Evolutionary conservation across 129 eudicot genomes (phyloP), one percentile per base, ranked within the genome.

Genomic region (Artemisia argyi): DNA sequence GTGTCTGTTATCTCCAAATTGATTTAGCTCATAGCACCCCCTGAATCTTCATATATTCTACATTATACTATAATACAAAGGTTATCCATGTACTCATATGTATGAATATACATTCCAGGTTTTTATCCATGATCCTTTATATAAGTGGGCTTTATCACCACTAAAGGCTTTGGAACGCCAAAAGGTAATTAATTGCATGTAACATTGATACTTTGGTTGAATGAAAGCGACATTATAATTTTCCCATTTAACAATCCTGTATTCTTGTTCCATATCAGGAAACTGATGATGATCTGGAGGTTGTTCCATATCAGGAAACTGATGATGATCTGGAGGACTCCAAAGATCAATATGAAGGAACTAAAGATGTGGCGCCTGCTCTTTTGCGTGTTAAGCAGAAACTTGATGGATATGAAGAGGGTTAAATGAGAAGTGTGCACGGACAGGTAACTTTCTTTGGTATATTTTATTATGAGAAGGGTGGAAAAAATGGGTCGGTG

Each of bases 391-490:
- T 94, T 63, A 94, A 88, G 58, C 98, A 94, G 69, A 94, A 94
- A 85, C 85, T 90, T 57, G 96, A 94, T 84, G 98, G 98, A 78
- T 94, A 94, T 80, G 98, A 94, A 82, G 97, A 90, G 53, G 98
- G 98, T 51, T 96, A 94, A 90, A 85, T 94, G 97, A 84, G 97
- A 82, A 94, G 98, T 79, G 93, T 90, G 57, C 91, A 86, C 81
- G 98, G 98, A n/a, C 97, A 94, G 98, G 98, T 91, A 81, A 32
- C 15, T 28, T 22, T 52, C 16, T 16, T 12, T 7, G 16, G 12
- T 11, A 69, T 11, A 32, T 2, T 69, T 18, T 5, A 68, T 8
- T 20, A 1, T 20, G 22, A 14, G n/a, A 14, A 5, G 32, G 4
- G 4, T 3, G 32, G 32, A 28, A 28, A 28, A 28, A 28, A 3